Base-by-base conservation (phyloP, 768 basidiomycete genomes). In the Lactarius pseudohatsudake region DNA sequence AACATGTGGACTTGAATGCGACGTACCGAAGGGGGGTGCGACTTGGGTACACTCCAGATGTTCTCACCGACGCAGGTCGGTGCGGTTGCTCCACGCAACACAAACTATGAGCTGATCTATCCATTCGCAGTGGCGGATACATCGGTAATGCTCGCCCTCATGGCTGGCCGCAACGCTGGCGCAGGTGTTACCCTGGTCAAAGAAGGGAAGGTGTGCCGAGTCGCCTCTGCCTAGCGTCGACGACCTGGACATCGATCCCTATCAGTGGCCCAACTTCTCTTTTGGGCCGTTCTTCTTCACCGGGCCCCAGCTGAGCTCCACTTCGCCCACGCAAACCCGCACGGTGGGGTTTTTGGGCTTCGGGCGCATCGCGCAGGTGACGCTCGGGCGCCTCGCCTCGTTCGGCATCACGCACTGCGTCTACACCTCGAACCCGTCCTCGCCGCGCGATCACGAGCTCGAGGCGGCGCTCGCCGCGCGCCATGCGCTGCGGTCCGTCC, bases 341-440 rank as follows among this genome's bases (percentile, higher is more conserved):
- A 96, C 88, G 1, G 85, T 88, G 2, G 95, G 94, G 1, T 97
- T 98, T 79, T 81, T 98, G 38, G 97, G 97, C 15, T 98, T 98
- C 71, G 96, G 96, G 7, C 86, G 96, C 30, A 98, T 98, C 71
- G 87, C 94, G 0, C 92, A 95, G 72, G 89, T 89, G 26, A 91
- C 90, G 0, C 83, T 96, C 50, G 76, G 82, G 2, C 87, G 96
- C 3, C 84, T 98, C 43, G 77, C 91, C 11, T 86, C 91, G 0
- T 98, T 98, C 74, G 94, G 90, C 30, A 81, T 93, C 72, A 89
- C 86, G 0, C 79, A 85, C 70, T 88, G 86, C 69, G 69, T 96
- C 53, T 96, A 94, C 77, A 75, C 82, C 5, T 80, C 82, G 9
- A 86, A 83, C 68, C 85, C 89, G 0, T 75, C 80, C 11, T 86